Evolutionary conservation across 306 rosid species (phyloP).

Genomic region (Begonia loranthoides): DNA sequence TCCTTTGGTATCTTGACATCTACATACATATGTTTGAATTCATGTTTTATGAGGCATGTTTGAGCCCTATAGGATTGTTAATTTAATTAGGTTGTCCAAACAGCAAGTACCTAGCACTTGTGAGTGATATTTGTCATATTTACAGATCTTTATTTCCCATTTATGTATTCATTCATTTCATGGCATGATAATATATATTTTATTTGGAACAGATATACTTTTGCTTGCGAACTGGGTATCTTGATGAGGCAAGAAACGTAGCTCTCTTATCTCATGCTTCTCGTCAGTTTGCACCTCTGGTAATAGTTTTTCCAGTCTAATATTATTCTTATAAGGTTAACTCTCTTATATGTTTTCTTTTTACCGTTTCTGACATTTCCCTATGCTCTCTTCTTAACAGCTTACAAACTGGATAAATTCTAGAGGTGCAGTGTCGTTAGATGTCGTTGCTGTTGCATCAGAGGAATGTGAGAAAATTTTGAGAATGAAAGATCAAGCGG

Average conservation of each 20-base stretch:
- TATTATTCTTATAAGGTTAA: neutral
- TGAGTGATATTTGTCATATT: too few relatives aligned
- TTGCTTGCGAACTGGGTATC: constrained; percentile 95
- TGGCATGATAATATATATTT: constrained; percentile 3
- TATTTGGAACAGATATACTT: constrained; percentile 57
- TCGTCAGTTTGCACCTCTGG: constrained; percentile 86
- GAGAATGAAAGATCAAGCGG: constrained; percentile 81
- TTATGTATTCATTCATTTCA: too few relatives aligned
- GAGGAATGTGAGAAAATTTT: constrained; percentile 93
- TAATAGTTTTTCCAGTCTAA: constrained; percentile 11
- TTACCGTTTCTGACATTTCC: constrained; percentile 11
- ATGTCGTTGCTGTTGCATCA: constrained; percentile 63
- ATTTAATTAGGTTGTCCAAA: too few relatives aligned
- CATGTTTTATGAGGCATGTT: too few relatives aligned
- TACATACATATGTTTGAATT: too few relatives aligned
- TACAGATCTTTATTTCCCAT: too few relatives aligned
- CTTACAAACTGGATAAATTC: constrained; percentile 87
- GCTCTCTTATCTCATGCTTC: constrained; percentile 79
- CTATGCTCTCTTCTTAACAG: constrained; percentile 34
- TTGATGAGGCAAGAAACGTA: constrained; percentile 82
- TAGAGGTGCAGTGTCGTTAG: constrained; percentile 67
- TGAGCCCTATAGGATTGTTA: too few relatives aligned
- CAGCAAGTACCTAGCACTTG: too few relatives aligned
- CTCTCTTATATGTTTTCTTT: constrained; percentile 2
- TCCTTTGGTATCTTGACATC: too few relatives aligned